A percentile compares a stretch with the other conserved stretches of the same genome.
Conservation (phyloP, 1,284 basidiomycete genomes). For the Cerrena zonata region DNA sequence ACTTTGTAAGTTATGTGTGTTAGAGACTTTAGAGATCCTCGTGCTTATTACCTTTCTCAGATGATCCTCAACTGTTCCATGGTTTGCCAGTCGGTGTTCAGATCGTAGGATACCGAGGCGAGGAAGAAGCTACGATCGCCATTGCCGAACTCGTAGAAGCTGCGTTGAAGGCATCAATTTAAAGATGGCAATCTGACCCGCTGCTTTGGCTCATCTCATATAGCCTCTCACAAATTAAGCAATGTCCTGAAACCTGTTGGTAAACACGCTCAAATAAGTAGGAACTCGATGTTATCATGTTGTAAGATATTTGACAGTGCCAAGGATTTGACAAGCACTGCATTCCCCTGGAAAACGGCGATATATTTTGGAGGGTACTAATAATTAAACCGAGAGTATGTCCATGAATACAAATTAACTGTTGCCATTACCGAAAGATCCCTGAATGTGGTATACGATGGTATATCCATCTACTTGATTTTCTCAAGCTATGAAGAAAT, state of each 20-base stretch:
- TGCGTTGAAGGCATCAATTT: conserved; percentile 29
- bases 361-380: neutral
- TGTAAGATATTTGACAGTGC: no score
- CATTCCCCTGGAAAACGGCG: no score
- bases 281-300: no score
- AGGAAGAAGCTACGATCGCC: conserved; percentile 67
- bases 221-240: neutral
- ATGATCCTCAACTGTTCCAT: conserved; percentile 51
- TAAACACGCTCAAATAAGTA: neutral
- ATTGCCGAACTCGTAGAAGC: conserved; percentile 56
- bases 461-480: conserved; percentile 58
- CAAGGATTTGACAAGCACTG: no score
- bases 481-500: conserved; percentile 51
- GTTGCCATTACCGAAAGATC: no score
- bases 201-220: no score
- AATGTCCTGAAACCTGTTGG: neutral
- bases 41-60: no score
- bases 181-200: no score
- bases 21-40: no score
- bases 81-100: conserved; percentile 69
- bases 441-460: no score
- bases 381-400: neutral
- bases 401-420: neutral
- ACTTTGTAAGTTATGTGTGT: conserved; percentile 52
- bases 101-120: conserved; percentile 60